Percentiles rank a stretch among this genome's conserved stretches.
Conservation (phyloP, 441 rosid genomes). For the Croton laevigatus region DNA sequence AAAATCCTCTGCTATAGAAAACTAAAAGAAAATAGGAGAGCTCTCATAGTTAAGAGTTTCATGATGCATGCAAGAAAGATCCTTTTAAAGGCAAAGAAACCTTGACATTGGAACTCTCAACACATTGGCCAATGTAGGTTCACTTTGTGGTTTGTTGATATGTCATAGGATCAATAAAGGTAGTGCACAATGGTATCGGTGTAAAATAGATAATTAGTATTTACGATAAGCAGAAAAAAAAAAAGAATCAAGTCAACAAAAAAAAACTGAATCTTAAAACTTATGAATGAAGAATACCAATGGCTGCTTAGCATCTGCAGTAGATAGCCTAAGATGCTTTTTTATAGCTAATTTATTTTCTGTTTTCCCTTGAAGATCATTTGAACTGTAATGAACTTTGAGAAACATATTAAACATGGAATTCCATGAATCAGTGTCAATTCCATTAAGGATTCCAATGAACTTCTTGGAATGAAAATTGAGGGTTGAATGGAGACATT, state of each 20-base stretch:
- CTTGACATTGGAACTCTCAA: too few species aligned
- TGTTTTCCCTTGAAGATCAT: slow-evolving; percentile 79
- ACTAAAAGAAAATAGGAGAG: neutral
- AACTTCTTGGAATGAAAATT: slow-evolving; percentile 84
- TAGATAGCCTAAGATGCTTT: slow-evolving; percentile 76
- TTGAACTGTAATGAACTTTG: slow-evolving; percentile 69
- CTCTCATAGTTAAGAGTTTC: neutral
- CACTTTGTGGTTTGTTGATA: neutral
- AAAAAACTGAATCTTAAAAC: neutral
- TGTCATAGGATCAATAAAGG: slow-evolving; percentile 2
- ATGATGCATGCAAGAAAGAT: neutral
- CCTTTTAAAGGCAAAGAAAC: neutral
- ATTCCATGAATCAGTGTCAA: slow-evolving; percentile 92
- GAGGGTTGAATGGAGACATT: slow-evolving; percentile 83
- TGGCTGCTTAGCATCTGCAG: slow-evolving; percentile 55
- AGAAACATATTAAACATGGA: slow-evolving; percentile 74
- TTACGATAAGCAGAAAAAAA: neutral
- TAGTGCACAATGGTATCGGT: neutral
- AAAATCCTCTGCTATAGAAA: neutral
- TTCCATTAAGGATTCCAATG: slow-evolving; percentile 84
- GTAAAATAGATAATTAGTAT: neutral
- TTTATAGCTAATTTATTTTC: slow-evolving; percentile 70
- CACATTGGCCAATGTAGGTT: neutral
- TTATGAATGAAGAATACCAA: slow-evolving; percentile 49
- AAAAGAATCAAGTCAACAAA: neutral